Base-by-base conservation (phyloP, 2,329 filamentous ascomycete species). In the Calonectria pseudoturangicola region DNA sequence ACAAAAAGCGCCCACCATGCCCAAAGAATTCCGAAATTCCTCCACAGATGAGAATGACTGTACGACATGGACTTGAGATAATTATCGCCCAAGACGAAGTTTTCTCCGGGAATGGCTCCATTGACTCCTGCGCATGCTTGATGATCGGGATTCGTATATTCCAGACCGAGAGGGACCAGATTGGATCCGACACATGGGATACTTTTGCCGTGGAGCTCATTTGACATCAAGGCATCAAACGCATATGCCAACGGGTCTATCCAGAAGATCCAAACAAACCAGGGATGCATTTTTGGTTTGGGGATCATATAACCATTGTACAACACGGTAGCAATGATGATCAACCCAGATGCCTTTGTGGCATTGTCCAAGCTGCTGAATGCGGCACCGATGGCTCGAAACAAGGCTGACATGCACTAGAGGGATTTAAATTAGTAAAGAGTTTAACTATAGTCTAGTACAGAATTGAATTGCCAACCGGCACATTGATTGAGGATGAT, bases 261-360 rank as follows among this genome's bases (percentile, higher is more conserved):
- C 83, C 88, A 92, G 68, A 88, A 88, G 18, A 93, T 85, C 92
- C 92, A 94, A 10, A 89, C 88, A 63, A 93, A 93, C 92, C 92
- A 94, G 71, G 85, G 82, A 72, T 90, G 79, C 36, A 90, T 87
- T 64, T 90, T 84, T 0, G 88, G 87, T 69, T 89, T 88, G 0
- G 88, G 87, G 58, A 93, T 89, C 7, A 89, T 86, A 75, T 93
- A 93, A 2, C 92, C 92, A 0, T 91, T 92, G 77, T 91, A 94
- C 54, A 94, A 90, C 73, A 93, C 87, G 12, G 93, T 87, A 67
- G 91, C 83, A 72, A 93, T 87, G 43, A 93, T 88, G 0, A 89
- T 71, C 18, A 91, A 83, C 1, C 88, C 88, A 0, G 88, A 87
- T 69, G 90, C 88, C 9, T 88, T 36, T 13, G 33, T 10, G 12